phyloP scores from a whole-genome alignment of 257 asterid species.

The Salvia splendens region DNA sequence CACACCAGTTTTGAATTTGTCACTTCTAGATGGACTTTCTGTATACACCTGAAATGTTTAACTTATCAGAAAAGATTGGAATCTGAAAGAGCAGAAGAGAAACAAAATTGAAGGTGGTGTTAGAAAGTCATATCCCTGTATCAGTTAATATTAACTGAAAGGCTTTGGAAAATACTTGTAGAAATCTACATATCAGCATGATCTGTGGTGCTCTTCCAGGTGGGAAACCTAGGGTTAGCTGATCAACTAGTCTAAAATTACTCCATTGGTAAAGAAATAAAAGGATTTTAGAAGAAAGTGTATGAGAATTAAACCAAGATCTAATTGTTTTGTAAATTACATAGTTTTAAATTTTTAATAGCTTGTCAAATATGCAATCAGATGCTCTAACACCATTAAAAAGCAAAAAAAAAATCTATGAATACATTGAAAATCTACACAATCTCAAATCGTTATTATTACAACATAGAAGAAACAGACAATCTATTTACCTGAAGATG shows the following conservation, averaged over 20 bases:
- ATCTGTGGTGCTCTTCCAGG: neutral
- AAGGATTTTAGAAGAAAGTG: neutral
- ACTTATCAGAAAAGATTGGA: neutral
- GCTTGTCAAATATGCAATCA: no score
- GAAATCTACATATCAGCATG: neutral
- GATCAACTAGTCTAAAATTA: neutral
- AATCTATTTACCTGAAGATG: conserved; percentile 56
- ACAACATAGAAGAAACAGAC: neutral
- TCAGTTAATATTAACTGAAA: neutral
- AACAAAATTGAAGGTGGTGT: conserved; percentile 7
- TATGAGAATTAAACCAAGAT: conserved; percentile 8
- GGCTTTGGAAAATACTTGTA: neutral
- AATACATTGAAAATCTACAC: conserved; percentile 16
- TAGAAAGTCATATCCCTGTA: neutral
- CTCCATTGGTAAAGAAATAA: neutral
- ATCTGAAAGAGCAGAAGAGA: neutral
- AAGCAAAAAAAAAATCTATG: no score
- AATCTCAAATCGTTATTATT: neutral
- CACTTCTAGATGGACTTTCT: conserved; percentile 58
- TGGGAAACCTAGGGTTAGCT: neutral
- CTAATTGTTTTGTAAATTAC: no score
- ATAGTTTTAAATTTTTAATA: no score
- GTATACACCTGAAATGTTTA: conserved; percentile 61
- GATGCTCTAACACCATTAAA: no score
- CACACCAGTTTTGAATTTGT: conserved; percentile 76